Evolutionary conservation across 192 early-diverging fungal genomes (phyloP), one percentile per base, ranked within the genome.

Genomic region (Linnemannia elongata): DNA sequence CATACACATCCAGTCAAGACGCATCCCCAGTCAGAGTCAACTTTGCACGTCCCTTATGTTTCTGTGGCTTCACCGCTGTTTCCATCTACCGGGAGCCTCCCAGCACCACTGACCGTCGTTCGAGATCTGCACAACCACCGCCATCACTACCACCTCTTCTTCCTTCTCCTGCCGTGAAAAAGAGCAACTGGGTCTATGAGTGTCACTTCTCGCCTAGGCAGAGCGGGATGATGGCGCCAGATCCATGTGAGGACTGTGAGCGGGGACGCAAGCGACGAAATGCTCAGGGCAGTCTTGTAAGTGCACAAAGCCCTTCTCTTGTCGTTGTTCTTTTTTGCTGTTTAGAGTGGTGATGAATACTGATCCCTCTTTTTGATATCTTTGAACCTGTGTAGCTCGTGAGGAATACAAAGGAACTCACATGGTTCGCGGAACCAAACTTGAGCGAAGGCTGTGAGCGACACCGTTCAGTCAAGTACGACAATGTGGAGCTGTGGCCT

Each of bases 101-200:
- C 44, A 45, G 44, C 44, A n/a, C 24, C 24, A 27, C 9, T 24
- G 24, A 7, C 10, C n/a, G 57, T 27, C 8, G 24, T n/a, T 27
- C 57, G 10, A 60, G n/a, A 27, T 27, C 57, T 60, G 57, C 12
- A 9, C 42, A 24, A 27, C 22, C 55, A 27, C 9, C 24, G 9
- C 7, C 12, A 9, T 10, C 55, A 27, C 22, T n/a, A 27, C 9
- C 24, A n/a, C 7, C 57, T 30, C 24, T n/a, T 30, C 24, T n/a
- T 2, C n/a, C 27, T n/a, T n/a, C 7, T 27, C 5, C 57, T 60
- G 9, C 57, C 1, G 24, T 60, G 24, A 60, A 30, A n/a, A 60
- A 7, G n/a, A 60, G n/a, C n/a, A 60, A 60, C 57, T 60, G 57
- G 57, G 57, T 60, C n/a, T 60, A 60, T 60, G 57, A 60, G n/a